Conservation (phyloP, 768 basidiomycete genomes). For the Panaeolus papilionaceus region DNA sequence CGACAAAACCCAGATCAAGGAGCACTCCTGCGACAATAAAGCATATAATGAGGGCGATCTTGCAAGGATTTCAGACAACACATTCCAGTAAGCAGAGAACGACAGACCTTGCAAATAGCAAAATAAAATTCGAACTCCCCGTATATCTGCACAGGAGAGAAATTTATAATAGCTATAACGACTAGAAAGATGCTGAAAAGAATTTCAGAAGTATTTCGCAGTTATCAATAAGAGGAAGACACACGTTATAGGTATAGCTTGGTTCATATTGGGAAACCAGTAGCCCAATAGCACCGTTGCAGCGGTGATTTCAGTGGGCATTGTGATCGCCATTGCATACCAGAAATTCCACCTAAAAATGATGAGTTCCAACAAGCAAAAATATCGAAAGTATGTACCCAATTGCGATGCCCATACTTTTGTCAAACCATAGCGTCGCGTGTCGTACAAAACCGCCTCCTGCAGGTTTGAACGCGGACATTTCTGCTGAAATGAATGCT, state of each 20-base stretch:
- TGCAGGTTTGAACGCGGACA: constrained; percentile 66
- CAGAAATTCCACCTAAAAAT: constrained; percentile 47
- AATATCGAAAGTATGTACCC: constrained; percentile 26
- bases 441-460: constrained; percentile 61
- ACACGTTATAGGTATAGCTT: constrained; percentile 34
- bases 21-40: constrained; percentile 44
- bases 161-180: constrained; percentile 40
- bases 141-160: constrained; percentile 50
- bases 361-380: neutral
- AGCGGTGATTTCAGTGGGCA: constrained; percentile 60
- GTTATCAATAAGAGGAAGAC: constrained; percentile 20
- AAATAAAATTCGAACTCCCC: constrained; percentile 66
- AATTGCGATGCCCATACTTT: constrained; percentile 34
- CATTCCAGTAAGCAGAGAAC: neutral
- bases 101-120: constrained; percentile 37
- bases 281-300: constrained; percentile 53
- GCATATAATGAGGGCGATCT: constrained; percentile 48
- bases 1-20: constrained; percentile 57
- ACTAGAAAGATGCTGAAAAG: constrained; percentile 37
- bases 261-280: constrained; percentile 35
- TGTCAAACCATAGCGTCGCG: constrained; percentile 58
- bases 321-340: constrained; percentile 44
- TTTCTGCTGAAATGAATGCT: constrained; percentile 48
- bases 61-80: constrained; percentile 32
- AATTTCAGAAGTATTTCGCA: constrained; percentile 9